phyloP scores from a whole-genome alignment of 768 basidiomycete genomes.

The Trametes meyenii region DNA sequence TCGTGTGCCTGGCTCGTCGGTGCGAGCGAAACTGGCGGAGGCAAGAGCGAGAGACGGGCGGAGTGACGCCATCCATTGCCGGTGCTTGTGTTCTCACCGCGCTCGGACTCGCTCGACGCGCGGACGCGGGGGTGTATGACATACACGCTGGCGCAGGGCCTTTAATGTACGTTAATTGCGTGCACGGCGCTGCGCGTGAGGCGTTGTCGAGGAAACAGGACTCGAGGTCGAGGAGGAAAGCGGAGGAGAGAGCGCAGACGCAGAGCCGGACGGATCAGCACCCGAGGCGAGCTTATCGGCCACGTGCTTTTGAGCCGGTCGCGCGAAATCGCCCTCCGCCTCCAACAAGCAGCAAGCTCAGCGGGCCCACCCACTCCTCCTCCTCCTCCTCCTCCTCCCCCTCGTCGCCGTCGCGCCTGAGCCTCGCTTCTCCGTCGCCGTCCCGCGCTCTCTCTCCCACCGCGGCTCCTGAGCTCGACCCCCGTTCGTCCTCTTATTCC shows the following conservation, averaged over 20 bases:
- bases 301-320: background rate
- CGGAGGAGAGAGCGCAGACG: background rate
- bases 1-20: conserved; percentile 2
- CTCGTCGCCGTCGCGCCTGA: too few relatives aligned
- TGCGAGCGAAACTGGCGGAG: too few relatives aligned
- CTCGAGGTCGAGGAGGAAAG: background rate
- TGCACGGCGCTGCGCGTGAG: too few relatives aligned
- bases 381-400: too few relatives aligned
- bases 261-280: background rate
- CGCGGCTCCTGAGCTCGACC: background rate
- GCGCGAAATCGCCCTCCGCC: too few relatives aligned
- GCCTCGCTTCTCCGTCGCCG: background rate
- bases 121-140: background rate
- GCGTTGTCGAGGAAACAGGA: background rate
- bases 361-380: too few relatives aligned
- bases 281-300: conserved; percentile 9
- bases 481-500: background rate
- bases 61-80: background rate
- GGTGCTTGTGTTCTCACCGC: background rate
- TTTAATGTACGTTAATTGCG: background rate
- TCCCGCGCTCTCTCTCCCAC: background rate
- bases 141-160: background rate
- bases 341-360: too few relatives aligned
- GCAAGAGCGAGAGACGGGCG: background rate
- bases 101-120: too few relatives aligned